These are phyloP conservation scores for Prunus yedoensis DNA, from an alignment of 331 rosid genomes.

Conservation along the genomic window DNA sequence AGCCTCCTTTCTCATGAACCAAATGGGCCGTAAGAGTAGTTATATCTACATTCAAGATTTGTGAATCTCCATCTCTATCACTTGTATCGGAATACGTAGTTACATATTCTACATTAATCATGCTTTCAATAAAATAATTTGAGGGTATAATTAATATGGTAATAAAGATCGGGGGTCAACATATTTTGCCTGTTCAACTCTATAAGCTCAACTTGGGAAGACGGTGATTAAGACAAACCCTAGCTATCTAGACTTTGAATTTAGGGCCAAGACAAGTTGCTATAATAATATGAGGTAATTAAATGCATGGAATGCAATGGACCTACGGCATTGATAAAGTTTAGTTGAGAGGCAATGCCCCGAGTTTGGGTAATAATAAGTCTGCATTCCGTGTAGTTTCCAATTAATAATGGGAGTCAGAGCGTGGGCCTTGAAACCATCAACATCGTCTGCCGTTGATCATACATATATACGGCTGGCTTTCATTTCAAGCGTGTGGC, in stretches of 20 bases:
- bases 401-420: too few species aligned
- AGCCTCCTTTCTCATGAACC: too few species aligned
- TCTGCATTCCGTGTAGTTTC: not conserved
- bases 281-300: not conserved
- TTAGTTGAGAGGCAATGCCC: not conserved
- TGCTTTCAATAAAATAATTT: too few species aligned
- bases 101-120: too few species aligned
- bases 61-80: too few species aligned
- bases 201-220: not conserved
- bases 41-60: too few species aligned
- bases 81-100: too few species aligned
- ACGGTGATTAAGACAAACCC: not conserved
- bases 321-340: not conserved
- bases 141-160: not conserved
- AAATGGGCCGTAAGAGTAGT: too few species aligned
- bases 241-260: not conserved
- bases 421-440: not conserved
- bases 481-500: too few species aligned
- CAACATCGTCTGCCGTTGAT: not conserved
- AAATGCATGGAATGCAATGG: not conserved
- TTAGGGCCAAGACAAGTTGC: not conserved
- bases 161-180: too few species aligned
- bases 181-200: not conserved
- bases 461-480: too few species aligned
- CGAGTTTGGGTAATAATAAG: not conserved